phyloP scores from a whole-genome alignment of 345 rosid species.

The Boechera retrofracta region DNA sequence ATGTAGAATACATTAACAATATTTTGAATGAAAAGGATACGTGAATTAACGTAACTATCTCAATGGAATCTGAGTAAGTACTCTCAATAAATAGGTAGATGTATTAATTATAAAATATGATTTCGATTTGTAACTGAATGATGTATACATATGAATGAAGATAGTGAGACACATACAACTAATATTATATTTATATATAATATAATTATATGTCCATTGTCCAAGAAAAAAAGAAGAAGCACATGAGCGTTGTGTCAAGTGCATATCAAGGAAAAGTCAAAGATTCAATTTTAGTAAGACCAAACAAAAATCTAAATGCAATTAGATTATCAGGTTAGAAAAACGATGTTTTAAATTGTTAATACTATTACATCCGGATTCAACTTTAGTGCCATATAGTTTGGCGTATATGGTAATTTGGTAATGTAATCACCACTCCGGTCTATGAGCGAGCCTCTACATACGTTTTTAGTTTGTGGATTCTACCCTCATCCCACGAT shows the following conservation, averaged over 20 bases:
- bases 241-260: slow-evolving; percentile 23
- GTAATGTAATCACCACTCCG: not conserved
- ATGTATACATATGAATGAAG: slow-evolving; percentile 11
- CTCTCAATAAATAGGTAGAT: not conserved
- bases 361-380: not conserved
- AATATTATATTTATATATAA: not conserved
- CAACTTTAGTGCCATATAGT: not conserved
- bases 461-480: not conserved
- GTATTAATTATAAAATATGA: slow-evolving; percentile 6
- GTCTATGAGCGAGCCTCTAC: not conserved
- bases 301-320: not conserved
- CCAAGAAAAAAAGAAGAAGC: not conserved
- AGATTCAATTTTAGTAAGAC: not conserved
- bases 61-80: not conserved
- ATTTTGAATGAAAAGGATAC: not conserved
- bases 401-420: not conserved
- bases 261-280: slow-evolving; percentile 16
- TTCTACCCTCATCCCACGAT: not conserved
- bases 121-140: not conserved
- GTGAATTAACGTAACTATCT: slow-evolving; percentile 13
- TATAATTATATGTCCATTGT: slow-evolving; percentile 5
- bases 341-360: not conserved
- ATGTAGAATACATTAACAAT: not conserved
- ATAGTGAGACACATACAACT: slow-evolving; percentile 16
- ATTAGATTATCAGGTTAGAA: not conserved